Base-by-base conservation (phyloP, 345 rosid genomes). In the Camelina hispida region DNA sequence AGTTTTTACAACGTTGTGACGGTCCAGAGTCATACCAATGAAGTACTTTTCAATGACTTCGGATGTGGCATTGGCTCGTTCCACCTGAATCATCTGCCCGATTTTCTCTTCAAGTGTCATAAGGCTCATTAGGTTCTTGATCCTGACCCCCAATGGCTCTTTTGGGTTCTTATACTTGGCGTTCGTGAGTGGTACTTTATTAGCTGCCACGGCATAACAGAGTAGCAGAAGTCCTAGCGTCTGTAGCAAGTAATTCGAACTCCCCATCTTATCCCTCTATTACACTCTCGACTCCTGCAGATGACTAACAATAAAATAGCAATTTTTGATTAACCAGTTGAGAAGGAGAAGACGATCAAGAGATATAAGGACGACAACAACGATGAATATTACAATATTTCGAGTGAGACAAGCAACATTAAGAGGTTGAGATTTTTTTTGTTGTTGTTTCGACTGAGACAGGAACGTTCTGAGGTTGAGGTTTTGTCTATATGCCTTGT, bases 21-120 rank as follows among this genome's bases (percentile, higher is more conserved):
- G 75, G 15, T 48, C 6, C 18, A 48, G 46, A 56, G 2, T 23
- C 48, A 14, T 71, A 73, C 88, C 91, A 18, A 87, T 84, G 47
- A 73, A 76, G 62, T 79, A 68, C 1, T 85, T 57, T 62, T 16
- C 64, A 71, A 87, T 73, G 68, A 85, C 69, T 54, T 87, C 66
- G 12, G 85, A 62, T 28, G 85, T 79, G 30, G 83, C 87, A 30
- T 61, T 58, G 22, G 4, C 43, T 13, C 88, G 85, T 47, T 87
- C 87, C 9, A 87, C 61, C 74, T 87, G 87, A 48, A 72, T 40
- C 88, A 85, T 87, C 64, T 87, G 88, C 14, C 88, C 88, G 47
- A 87, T 81, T 74, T 87, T 87, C 72, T 85, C 91, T 54, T 56
- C 69, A 4, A 83, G 16, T 1, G 84, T 85, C 91, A 87, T 87